These are phyloP conservation scores for Xylariaceae sp. DNA, from an alignment of 2,329 filamentous ascomycete genomes.

Conservation along the genomic window DNA sequence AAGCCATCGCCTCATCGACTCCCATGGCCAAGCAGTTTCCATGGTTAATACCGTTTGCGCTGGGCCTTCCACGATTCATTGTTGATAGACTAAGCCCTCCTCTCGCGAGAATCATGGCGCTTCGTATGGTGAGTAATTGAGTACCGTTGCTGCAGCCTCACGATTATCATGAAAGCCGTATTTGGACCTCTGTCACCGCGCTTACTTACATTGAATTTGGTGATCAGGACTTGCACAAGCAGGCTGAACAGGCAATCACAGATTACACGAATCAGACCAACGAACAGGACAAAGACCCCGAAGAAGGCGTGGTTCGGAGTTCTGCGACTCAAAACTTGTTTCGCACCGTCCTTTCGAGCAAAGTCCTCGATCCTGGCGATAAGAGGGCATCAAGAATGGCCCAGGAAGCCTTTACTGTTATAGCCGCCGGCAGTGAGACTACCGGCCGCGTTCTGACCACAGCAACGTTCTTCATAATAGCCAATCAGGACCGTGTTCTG, in stretches of 20 bases:
- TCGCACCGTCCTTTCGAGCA: constrained; percentile 6
- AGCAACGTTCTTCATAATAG: constrained; percentile 16
- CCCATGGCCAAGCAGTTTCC: constrained; percentile 16
- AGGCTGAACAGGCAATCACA: neutral
- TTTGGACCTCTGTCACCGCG: neutral
- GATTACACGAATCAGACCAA: neutral
- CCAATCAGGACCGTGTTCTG: constrained; percentile 10
- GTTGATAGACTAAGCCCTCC: neutral
- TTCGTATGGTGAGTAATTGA: constrained; percentile 7
- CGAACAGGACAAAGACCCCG: neutral
- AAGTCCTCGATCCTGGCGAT: constrained; percentile 3
- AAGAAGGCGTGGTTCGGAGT: neutral
- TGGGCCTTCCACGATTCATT: constrained; percentile 6
- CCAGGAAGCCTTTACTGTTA: constrained; percentile 18
- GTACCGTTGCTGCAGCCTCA: neutral
- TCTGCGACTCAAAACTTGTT: neutral
- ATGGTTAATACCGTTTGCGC: constrained; percentile 19
- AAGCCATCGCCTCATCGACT: constrained; percentile 9
- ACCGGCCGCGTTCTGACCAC: constrained; percentile 7
- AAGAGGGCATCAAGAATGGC: constrained; percentile 9
- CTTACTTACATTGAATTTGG: neutral
- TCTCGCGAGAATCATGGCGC: neutral
- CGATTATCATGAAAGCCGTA: neutral
- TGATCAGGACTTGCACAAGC: neutral
- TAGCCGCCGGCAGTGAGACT: constrained; percentile 20